Evolutionary conservation across 345 rosid genomes (phyloP).

Genomic region (Carallia brachiata): DNA sequence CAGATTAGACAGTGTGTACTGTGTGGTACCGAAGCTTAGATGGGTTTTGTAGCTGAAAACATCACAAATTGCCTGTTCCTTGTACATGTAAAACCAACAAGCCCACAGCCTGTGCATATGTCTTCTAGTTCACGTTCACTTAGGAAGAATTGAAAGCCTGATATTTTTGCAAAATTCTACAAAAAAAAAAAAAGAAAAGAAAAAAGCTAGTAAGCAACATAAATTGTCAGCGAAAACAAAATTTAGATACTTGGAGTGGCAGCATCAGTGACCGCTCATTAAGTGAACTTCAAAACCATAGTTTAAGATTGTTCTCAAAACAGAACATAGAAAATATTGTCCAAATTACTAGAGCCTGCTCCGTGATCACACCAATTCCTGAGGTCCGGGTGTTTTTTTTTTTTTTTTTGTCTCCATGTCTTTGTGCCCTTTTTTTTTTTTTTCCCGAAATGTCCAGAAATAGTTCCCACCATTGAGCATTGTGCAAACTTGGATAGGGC

Average conservation of each 20-base stretch:
- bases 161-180: slow-evolving; percentile 46
- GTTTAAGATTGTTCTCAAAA: neutral
- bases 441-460: too few relatives aligned
- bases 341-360: too few relatives aligned
- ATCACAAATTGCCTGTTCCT: slow-evolving; percentile 67
- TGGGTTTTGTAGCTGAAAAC: slow-evolving; percentile 76
- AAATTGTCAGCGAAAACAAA: neutral
- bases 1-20: neutral
- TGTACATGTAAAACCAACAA: slow-evolving; percentile 47
- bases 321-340: neutral
- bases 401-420: too few relatives aligned
- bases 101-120: slow-evolving; percentile 73
- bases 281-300: neutral
- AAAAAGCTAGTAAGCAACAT: neutral
- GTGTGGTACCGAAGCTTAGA: slow-evolving; percentile 19
- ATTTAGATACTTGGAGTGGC: neutral
- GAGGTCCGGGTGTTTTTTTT: too few relatives aligned
- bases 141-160: slow-evolving; percentile 52
- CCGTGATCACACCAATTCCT: too few relatives aligned
- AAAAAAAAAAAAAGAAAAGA: neutral
- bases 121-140: slow-evolving; percentile 77
- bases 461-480: too few relatives aligned
- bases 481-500: too few relatives aligned
- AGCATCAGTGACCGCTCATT: neutral
- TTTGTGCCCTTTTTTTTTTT: too few relatives aligned